Conservation (phyloP, 1,284 basidiomycete genomes). For the Fistulina hepatica region DNA sequence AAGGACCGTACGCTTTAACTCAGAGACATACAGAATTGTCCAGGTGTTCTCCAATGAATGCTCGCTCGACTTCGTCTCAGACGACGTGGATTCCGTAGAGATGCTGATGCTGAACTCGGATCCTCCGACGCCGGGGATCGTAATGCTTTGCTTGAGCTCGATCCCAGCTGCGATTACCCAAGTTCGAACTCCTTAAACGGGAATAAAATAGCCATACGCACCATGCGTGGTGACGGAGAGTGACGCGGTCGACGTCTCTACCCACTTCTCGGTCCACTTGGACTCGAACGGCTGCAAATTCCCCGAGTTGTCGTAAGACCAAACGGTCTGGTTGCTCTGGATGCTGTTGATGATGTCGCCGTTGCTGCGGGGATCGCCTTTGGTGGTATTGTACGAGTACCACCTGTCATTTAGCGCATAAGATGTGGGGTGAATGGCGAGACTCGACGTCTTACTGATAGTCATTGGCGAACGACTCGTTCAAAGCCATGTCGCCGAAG, state of each 20-base stretch:
- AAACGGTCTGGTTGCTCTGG: background rate
- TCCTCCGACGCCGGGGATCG: slow-evolving; percentile 1
- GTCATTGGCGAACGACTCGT: slow-evolving; percentile 1
- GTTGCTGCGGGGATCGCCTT: background rate
- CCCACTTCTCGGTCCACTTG: slow-evolving; percentile 6
- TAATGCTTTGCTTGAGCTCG: slow-evolving; percentile 2
- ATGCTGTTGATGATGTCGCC: slow-evolving; percentile 1
- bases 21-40: background rate
- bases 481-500: slow-evolving; percentile 5
- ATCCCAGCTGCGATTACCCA: background rate
- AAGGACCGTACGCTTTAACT: background rate
- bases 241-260: background rate
- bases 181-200: background rate
- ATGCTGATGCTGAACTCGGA: slow-evolving; percentile 3
- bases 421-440: background rate
- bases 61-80: background rate
- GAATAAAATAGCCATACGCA: background rate
- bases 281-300: slow-evolving; percentile 1
- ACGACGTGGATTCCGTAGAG: background rate
- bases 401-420: background rate
- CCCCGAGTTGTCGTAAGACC: slow-evolving; percentile 6
- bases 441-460: slow-evolving; percentile 1
- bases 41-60: background rate
- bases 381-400: slow-evolving; percentile 4
- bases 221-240: slow-evolving; percentile 3